These are phyloP conservation scores for Psilocybe cubensis DNA, from an alignment of 768 basidiomycete genomes.

Conservation along the genomic window DNA sequence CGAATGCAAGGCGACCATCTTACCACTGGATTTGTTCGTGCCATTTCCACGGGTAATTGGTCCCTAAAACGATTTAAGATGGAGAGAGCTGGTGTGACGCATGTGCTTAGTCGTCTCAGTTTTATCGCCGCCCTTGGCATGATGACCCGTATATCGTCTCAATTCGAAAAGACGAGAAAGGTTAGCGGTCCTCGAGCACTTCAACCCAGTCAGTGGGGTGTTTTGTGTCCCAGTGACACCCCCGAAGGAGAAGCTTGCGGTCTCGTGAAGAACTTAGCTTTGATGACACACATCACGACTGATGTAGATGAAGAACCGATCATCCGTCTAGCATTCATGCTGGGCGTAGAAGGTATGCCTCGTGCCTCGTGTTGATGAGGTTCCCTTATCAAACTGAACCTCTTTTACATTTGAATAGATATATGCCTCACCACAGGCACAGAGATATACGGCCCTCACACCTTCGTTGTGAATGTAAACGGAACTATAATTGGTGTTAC, in stretches of 20 bases:
- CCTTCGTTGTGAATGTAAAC: slow-evolving; percentile 96
- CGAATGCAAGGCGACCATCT: slow-evolving; percentile 96
- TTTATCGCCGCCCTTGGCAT: slow-evolving; percentile 98
- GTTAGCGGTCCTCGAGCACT: slow-evolving; percentile 96
- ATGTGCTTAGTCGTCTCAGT: slow-evolving; percentile 92
- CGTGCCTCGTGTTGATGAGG: background rate
- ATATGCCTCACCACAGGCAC: slow-evolving; percentile 91
- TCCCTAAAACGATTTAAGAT: slow-evolving; percentile 99
- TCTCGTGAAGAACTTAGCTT: slow-evolving; percentile 95
- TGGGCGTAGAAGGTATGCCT: slow-evolving; percentile 91
- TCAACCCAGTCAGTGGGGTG: slow-evolving; percentile 99
- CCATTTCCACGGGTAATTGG: slow-evolving; percentile 99
- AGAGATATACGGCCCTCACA: slow-evolving; percentile 93
- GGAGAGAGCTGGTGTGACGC: slow-evolving; percentile 98
- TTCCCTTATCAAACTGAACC: background rate
- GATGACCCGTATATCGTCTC: slow-evolving; percentile 99
- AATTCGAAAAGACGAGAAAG: slow-evolving; percentile 99
- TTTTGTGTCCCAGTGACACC: slow-evolving; percentile 97
- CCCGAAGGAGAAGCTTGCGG: slow-evolving; percentile 99
- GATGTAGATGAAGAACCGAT: slow-evolving; percentile 98
- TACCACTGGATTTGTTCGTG: slow-evolving; percentile 93
- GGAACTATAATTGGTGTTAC: slow-evolving; percentile 95
- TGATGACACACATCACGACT: slow-evolving; percentile 99
- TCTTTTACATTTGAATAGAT: slow-evolving; percentile 48
- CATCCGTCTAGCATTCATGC: slow-evolving; percentile 84